Evolutionary conservation across 352 stramenopile genomes (phyloP).

Genomic region (Pythium aquatile): DNA sequence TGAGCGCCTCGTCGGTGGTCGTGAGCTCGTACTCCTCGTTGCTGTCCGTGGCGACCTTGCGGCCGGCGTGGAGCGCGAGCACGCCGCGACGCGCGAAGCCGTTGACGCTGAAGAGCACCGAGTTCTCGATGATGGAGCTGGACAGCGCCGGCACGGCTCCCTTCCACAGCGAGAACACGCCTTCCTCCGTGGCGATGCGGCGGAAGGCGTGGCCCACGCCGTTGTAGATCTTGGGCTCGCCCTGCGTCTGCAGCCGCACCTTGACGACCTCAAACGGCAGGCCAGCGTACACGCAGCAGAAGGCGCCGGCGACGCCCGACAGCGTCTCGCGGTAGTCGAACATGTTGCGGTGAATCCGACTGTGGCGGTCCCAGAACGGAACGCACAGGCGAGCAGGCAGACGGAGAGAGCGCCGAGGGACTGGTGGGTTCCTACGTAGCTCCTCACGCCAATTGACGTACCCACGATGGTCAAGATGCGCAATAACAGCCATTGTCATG

Average conservation of each 20-base stretch:
- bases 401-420: neutral
- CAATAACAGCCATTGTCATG: neutral
- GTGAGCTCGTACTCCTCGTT: conserved; percentile 58
- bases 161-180: conserved; percentile 79
- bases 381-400: conserved; percentile 1
- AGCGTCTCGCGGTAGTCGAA: conserved; percentile 76
- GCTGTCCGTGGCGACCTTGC: conserved; percentile 35
- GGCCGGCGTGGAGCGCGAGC: conserved; percentile 47
- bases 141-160: conserved; percentile 83
- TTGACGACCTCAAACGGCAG: conserved; percentile 90
- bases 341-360: conserved; percentile 27
- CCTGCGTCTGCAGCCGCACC: conserved; percentile 81
- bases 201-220: conserved; percentile 65
- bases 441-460: neutral
- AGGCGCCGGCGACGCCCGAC: conserved; percentile 70
- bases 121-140: conserved; percentile 89
- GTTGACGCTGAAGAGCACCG: conserved; percentile 88
- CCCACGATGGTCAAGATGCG: neutral
- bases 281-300: conserved; percentile 81
- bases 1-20: conserved; percentile 78
- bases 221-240: conserved; percentile 52
- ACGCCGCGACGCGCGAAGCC: conserved; percentile 71
- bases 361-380: neutral
- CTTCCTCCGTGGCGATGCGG: conserved; percentile 73
- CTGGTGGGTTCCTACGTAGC: neutral